Evolutionary conservation across 345 rosid species (phyloP).

Genomic region (Populus ilicifolia): DNA sequence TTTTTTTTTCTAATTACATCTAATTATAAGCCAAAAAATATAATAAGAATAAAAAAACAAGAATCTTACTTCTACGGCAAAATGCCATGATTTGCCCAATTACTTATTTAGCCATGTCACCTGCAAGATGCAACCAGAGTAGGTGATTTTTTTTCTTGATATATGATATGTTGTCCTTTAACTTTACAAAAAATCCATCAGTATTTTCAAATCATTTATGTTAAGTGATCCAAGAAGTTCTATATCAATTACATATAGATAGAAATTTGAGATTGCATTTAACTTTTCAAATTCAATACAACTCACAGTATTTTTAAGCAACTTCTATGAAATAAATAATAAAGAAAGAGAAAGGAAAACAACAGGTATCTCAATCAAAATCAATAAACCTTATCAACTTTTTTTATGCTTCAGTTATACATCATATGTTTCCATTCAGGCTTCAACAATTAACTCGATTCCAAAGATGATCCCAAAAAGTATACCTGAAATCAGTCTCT

Average conservation of each 20-base stretch:
- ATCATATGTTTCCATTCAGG: slow-evolving; percentile 73
- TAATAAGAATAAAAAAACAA: slow-evolving; percentile 8
- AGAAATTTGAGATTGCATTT: background rate
- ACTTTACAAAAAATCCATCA: background rate
- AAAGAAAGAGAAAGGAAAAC: background rate
- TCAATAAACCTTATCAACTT: slow-evolving; percentile 63
- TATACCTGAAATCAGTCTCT: slow-evolving; percentile 91
- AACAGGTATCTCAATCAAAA: background rate
- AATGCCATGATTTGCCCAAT: slow-evolving; percentile 92
- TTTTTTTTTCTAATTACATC: background rate
- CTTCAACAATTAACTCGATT: slow-evolving; percentile 77
- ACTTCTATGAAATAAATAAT: too few species aligned
- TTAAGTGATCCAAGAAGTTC: slow-evolving; percentile 63
- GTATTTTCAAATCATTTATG: slow-evolving; percentile 54
- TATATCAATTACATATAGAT: slow-evolving; percentile 78
- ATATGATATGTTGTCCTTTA: background rate
- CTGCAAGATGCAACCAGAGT: slow-evolving; percentile 39
- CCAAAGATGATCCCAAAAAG: slow-evolving; percentile 75
- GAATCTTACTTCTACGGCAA: slow-evolving; percentile 72
- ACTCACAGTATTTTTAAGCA: background rate
- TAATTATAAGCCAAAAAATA: background rate
- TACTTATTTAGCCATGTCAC: slow-evolving; percentile 98
- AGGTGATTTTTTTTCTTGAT: too few species aligned
- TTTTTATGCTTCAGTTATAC: slow-evolving; percentile 71
- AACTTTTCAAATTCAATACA: background rate